Base-by-base conservation (phyloP, 2,329 filamentous ascomycete species). In the Verticillium nubilum region DNA sequence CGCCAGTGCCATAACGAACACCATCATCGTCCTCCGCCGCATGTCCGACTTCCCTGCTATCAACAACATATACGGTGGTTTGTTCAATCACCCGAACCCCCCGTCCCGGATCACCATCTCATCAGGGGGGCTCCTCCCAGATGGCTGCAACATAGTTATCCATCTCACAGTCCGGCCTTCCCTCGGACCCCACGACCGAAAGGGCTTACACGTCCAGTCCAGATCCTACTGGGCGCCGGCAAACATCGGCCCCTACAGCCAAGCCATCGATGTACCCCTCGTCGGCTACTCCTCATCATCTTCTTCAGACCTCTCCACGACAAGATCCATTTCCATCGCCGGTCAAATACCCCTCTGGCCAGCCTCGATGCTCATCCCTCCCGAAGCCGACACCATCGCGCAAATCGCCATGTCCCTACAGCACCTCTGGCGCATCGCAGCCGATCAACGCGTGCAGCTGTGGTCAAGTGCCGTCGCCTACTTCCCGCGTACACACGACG, bases 161-260 rank as follows among this genome's bases (percentile, higher is more conserved):
- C 78, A 81, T 64, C 70, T 85, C 42, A 76, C 76, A 1, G 70
- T 78, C 3, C 76, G 78, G 26, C 63, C 68, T 1, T 61, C 61
- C 2, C 62, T 72, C 25, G 60, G 63, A 9, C 61, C 57, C 5
- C 58, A 58, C n/a, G 67, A 70, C 31, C 73, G 90, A 74, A 79
- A 81, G 57, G 85, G 85, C 0, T 81, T 98, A 1, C 95, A 99
- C 72, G 93, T 99, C 5, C 95, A 98, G 74, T 93, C 90, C 3
- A 81, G 91, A 42, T 96, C 92, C 12, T 98, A 98, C 79, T 99
- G 95, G 95, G 95, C 95, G 0, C 95, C 95, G 0, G 94, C 95
- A 23, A 98, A 98, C 69, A 98, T 99, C 58, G 95, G 95, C 0
- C 95, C 95, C 0, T 98, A 98, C 73, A 97, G 93, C 59, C 95